A percentile compares a stretch with the other conserved stretches of the same genome.
phyloP scores from a whole-genome alignment of 1,139 yeast species.

The Trichomonascaceae sp. region DNA sequence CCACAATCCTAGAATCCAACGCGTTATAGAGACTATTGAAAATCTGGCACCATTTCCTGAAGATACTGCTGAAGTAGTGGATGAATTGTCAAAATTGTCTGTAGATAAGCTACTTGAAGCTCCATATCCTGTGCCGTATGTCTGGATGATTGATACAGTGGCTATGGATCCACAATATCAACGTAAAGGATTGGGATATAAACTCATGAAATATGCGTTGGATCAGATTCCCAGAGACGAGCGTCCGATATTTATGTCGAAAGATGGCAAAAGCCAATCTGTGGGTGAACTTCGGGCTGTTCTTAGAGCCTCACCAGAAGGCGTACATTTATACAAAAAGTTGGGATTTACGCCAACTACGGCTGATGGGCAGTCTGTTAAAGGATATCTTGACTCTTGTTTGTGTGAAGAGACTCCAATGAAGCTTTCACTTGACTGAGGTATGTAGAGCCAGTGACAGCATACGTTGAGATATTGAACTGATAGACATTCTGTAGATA shows the following conservation, averaged over 20 bases:
- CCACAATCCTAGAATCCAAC: neutral
- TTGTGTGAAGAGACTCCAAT: neutral
- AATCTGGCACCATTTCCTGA: neutral
- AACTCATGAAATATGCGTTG: neutral
- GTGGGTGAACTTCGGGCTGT: neutral
- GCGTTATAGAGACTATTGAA: neutral
- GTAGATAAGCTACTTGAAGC: neutral
- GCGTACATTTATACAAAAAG: neutral
- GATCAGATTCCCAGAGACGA: constrained; percentile 4
- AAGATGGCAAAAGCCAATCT: constrained; percentile 1
- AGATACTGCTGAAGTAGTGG: constrained; percentile 1
- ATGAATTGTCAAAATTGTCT: neutral
- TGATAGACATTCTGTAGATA: too few relatives aligned
- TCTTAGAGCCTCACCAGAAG: neutral
- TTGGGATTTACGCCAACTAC: neutral
- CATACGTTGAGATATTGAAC: too few relatives aligned
- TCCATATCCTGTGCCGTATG: neutral
- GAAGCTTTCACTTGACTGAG: neutral
- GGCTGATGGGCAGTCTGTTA: neutral
- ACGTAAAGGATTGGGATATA: constrained; percentile 2
- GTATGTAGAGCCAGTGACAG: too few relatives aligned
- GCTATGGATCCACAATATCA: neutral
- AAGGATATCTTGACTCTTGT: neutral
- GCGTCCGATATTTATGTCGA: neutral
- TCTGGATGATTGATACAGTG: constrained; percentile 2